A percentile compares a stretch with the other conserved stretches of the same genome.
Conservation (phyloP, 83 land plant genomes). For the Thuja plicata region DNA sequence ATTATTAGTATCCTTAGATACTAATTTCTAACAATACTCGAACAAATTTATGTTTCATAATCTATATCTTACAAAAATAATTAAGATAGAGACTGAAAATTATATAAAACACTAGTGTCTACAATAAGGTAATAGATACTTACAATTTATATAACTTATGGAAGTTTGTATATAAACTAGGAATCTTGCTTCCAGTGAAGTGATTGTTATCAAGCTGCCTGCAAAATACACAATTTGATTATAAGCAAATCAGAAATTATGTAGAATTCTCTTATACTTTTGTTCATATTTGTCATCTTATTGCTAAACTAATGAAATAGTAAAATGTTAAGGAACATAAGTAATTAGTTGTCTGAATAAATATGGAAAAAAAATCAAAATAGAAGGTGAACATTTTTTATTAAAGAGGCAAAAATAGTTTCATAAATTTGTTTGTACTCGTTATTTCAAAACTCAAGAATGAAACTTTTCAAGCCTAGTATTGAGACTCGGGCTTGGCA, state of each 20-base stretch:
- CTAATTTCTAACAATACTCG: no score
- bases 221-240: conserved; percentile 19
- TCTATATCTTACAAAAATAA: no score
- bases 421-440: no score
- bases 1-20: no score
- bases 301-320: background rate
- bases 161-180: conserved; percentile 44
- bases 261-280: background rate
- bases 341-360: background rate
- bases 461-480: no score
- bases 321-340: background rate
- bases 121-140: conserved; percentile 14
- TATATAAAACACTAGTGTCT: no score
- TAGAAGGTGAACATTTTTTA: background rate
- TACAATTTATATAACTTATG: conserved; percentile 42
- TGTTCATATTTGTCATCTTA: background rate
- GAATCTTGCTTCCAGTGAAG: conserved; percentile 47
- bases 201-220: conserved; percentile 74
- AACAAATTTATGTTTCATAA: no score
- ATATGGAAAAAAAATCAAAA: background rate
- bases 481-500: no score
- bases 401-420: background rate
- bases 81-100: no score
- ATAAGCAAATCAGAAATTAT: background rate
- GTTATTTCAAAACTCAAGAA: no score